These are phyloP conservation scores for Phialocephala subalpina DNA, from an alignment of 2,329 filamentous ascomycete species.

Conservation along the genomic window DNA sequence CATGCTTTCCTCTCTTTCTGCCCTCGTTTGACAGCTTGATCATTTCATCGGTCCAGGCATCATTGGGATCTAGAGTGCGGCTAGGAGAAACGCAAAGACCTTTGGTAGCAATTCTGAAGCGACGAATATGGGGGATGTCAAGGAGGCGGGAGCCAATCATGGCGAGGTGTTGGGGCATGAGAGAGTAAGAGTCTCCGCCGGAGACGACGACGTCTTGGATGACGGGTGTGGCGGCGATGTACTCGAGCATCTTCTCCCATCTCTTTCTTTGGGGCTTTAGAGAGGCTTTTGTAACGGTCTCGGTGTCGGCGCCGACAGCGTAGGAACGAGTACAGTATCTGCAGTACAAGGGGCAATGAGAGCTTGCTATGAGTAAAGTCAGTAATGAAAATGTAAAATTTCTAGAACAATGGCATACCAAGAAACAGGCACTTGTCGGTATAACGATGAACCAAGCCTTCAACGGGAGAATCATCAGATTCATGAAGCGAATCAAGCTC, in stretches of 20 bases:
- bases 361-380: conserved; percentile 53
- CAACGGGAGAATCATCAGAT: conserved; percentile 60
- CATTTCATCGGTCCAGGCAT: conserved; percentile 62
- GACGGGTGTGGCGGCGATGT: conserved; percentile 58
- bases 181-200: conserved; percentile 67
- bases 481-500: conserved; percentile 67
- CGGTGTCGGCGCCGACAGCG: conserved; percentile 62
- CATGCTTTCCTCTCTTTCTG: conserved; percentile 61
- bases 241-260: conserved; percentile 65
- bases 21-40: conserved; percentile 59
- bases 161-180: conserved; percentile 59
- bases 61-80: conserved; percentile 59
- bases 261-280: conserved; percentile 50
- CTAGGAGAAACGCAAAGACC: conserved; percentile 66
- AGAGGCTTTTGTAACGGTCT: conserved; percentile 55
- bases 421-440: conserved; percentile 69
- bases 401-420: conserved; percentile 49
- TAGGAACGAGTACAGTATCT: conserved; percentile 69
- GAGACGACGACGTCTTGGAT: conserved; percentile 69
- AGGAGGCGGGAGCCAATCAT: conserved; percentile 64
- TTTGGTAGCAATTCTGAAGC: conserved; percentile 69
- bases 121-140: conserved; percentile 62
- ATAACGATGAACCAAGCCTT: conserved; percentile 69
- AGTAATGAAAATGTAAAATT: background rate
- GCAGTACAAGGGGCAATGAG: conserved; percentile 70